A percentile compares a stretch with the other conserved stretches of the same genome.
phyloP scores from a whole-genome alignment of 2,329 filamentous ascomycete genomes.

The Nothophoma quercina region DNA sequence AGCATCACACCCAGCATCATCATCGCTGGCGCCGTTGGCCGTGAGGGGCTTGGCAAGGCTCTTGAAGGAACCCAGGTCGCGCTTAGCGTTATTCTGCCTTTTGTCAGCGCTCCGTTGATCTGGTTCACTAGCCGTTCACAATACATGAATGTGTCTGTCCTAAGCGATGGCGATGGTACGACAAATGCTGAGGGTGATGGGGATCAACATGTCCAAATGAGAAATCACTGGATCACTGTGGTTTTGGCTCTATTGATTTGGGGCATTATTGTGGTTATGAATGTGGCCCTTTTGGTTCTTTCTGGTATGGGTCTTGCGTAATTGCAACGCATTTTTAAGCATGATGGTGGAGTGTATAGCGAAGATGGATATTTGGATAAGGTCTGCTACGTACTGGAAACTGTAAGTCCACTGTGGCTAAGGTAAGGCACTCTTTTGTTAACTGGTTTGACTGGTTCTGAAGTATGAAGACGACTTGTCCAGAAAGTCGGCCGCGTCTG shows the following conservation, averaged over 20 bases:
- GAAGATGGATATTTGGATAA: too few relatives aligned
- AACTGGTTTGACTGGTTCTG: too few relatives aligned
- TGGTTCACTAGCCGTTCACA: constrained; percentile 82
- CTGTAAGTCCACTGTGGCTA: too few relatives aligned
- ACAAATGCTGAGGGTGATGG: constrained; percentile 15
- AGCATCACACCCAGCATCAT: constrained; percentile 84
- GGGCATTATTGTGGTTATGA: constrained; percentile 78
- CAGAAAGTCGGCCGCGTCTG: too few relatives aligned
- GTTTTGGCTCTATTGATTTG: constrained; percentile 70
- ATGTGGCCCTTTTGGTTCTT: constrained; percentile 77
- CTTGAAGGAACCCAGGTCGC: constrained; percentile 81
- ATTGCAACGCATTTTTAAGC: too few relatives aligned
- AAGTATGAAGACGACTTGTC: too few relatives aligned
- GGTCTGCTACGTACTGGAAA: too few relatives aligned
- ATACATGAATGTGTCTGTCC: constrained; percentile 75
- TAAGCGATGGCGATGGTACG: neutral
- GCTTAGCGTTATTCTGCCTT: constrained; percentile 79
- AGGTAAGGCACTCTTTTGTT: too few relatives aligned
- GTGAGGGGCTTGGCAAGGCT: constrained; percentile 72
- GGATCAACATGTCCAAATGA: constrained; percentile 63
- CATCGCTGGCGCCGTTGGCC: constrained; percentile 80
- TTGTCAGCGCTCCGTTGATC: constrained; percentile 82
- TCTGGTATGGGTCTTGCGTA: constrained; percentile 56
- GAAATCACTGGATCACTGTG: constrained; percentile 72
- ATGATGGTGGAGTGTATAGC: too few relatives aligned